Evolutionary conservation across 2,329 filamentous ascomycete genomes (phyloP).

Genomic region (Xylariaceae sp.): DNA sequence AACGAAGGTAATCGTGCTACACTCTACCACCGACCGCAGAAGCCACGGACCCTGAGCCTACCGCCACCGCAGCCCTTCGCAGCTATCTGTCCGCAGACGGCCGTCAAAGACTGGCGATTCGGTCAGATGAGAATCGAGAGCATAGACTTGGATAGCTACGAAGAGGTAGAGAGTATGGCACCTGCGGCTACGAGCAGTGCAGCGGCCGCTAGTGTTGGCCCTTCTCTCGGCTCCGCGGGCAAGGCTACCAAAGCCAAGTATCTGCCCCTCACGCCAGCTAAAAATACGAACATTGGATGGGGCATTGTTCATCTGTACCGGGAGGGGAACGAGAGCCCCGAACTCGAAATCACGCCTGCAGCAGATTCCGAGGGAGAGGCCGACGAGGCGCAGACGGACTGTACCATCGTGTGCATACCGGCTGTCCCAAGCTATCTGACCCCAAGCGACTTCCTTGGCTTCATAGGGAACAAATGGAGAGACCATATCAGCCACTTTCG

Average conservation of each 20-base stretch:
- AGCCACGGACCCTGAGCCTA: conserved; percentile 38
- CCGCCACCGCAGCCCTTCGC: conserved; percentile 43
- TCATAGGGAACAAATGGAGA: conserved; percentile 83
- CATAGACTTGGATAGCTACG: conserved; percentile 62
- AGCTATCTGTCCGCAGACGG: conserved; percentile 47
- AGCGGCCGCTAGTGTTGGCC: conserved; percentile 53
- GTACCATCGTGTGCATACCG: conserved; percentile 87
- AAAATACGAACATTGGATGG: conserved; percentile 79
- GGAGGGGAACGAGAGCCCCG: conserved; percentile 72
- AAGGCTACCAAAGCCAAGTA: conserved; percentile 81
- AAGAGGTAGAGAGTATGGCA: conserved; percentile 35
- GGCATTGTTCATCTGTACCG: conserved; percentile 93
- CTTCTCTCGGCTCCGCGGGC: conserved; percentile 57
- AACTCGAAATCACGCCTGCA: conserved; percentile 39
- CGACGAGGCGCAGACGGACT: conserved; percentile 49
- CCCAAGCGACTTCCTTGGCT: conserved; percentile 85
- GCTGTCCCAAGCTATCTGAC: conserved; percentile 94
- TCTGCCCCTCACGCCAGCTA: conserved; percentile 62
- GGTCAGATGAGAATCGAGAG: conserved; percentile 75
- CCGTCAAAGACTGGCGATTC: conserved; percentile 74
- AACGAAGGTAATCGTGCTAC: conserved; percentile 37
- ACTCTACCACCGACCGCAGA: conserved; percentile 40
- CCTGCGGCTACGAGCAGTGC: conserved; percentile 34
- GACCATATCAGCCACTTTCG: conserved; percentile 88
- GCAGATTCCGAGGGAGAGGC: conserved; percentile 29